These are phyloP conservation scores for Chrysochromulina tobinii DNA, from an alignment of 78 protist species.

Conservation along the genomic window DNA sequence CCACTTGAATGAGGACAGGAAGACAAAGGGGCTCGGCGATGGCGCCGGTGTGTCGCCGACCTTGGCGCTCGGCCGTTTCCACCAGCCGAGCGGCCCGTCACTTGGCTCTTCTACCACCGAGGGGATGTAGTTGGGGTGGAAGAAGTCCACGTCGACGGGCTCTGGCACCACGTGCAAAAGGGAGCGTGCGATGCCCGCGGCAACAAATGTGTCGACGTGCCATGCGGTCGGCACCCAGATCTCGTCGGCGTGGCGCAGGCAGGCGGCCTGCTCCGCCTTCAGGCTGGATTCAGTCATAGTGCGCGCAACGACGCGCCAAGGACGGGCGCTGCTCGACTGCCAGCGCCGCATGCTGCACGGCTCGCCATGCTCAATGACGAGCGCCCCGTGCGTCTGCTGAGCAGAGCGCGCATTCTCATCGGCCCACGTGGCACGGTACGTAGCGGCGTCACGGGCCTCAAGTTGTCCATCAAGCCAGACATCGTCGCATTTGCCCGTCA, in stretches of 20 bases:
- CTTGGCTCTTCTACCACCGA: too few species aligned
- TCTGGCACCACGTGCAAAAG: not conserved
- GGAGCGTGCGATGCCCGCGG: not conserved
- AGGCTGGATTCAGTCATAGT: not conserved
- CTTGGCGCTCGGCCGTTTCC: too few species aligned
- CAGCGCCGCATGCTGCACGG: not conserved
- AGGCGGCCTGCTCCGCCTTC: not conserved
- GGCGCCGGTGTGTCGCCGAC: not conserved
- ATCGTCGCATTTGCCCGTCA: not conserved
- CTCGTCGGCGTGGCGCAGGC: not conserved
- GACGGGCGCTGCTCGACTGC: not conserved
- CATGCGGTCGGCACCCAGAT: not conserved
- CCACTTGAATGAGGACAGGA: constrained; percentile 35
- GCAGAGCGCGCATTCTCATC: not conserved
- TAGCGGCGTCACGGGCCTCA: not conserved
- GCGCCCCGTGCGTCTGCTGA: not conserved
- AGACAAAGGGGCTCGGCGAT: not conserved
- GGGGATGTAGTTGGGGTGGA: not conserved
- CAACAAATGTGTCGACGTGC: not conserved
- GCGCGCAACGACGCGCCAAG: not conserved
- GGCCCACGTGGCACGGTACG: not conserved
- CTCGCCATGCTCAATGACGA: not conserved
- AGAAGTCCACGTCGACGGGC: not conserved
- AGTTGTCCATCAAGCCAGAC: not conserved
- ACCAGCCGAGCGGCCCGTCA: too few species aligned